phyloP scores from a whole-genome alignment of 331 rosid species.

The Saraca asoca region DNA sequence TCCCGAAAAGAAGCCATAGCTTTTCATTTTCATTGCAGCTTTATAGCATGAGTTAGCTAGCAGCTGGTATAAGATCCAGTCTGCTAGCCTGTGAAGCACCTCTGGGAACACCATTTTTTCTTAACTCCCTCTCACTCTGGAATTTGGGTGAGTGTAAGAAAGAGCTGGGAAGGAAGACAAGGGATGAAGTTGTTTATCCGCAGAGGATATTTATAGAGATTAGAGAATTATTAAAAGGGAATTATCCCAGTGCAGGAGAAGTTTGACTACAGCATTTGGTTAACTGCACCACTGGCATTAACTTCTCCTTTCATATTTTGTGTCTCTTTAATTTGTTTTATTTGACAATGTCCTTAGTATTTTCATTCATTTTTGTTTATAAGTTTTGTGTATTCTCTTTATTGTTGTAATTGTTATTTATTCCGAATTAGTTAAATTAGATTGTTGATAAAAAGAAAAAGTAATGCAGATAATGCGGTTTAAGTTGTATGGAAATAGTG shows the following conservation, averaged over 20 bases:
- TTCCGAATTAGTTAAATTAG: too few relatives aligned
- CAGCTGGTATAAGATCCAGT: slow-evolving; percentile 63
- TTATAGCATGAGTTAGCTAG: slow-evolving; percentile 62
- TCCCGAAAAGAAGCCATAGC: slow-evolving; percentile 46
- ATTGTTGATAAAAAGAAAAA: too few relatives aligned
- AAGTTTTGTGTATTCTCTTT: too few relatives aligned
- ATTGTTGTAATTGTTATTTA: background rate
- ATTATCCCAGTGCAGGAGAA: background rate
- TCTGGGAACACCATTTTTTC: slow-evolving; percentile 50
- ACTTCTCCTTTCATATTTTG: slow-evolving; percentile 29
- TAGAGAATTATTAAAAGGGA: slow-evolving; percentile 21
- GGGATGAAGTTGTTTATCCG: background rate
- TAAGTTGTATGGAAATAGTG: too few relatives aligned
- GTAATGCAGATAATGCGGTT: too few relatives aligned
- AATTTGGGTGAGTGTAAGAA: background rate
- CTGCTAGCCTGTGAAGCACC: slow-evolving; percentile 52
- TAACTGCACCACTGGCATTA: slow-evolving; percentile 68
- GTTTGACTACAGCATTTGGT: slow-evolving; percentile 61
- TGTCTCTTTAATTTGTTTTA: background rate
- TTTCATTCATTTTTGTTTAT: too few relatives aligned
- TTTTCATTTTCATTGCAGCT: slow-evolving; percentile 71
- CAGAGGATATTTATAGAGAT: slow-evolving; percentile 51
- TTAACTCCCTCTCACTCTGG: background rate
- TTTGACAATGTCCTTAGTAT: background rate
- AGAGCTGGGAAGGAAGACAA: background rate